Percentiles rank a stretch among this genome's conserved stretches.
phyloP scores from a whole-genome alignment of 257 asterid genomes.

The Fraxinus americana region DNA sequence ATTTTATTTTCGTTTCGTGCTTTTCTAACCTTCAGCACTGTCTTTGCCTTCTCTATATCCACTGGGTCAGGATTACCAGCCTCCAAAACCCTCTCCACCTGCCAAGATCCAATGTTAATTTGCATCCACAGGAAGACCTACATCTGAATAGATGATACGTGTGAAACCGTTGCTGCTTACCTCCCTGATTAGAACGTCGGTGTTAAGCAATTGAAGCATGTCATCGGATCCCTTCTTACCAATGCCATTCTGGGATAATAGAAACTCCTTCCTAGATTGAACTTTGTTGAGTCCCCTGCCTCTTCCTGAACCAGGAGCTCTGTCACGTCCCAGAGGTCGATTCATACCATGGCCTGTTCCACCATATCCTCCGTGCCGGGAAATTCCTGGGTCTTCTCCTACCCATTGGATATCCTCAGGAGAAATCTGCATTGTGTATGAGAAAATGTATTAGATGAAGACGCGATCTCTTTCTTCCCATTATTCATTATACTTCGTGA shows the following conservation, averaged over 20 bases:
- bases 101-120: slow-evolving; percentile 22
- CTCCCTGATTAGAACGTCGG: slow-evolving; percentile 67
- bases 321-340: slow-evolving; percentile 40
- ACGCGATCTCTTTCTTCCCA: neutral
- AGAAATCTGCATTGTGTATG: slow-evolving; percentile 45
- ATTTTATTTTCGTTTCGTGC: neutral
- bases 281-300: slow-evolving; percentile 54
- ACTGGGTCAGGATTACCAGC: slow-evolving; percentile 52
- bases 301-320: slow-evolving; percentile 51
- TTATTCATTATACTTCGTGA: neutral
- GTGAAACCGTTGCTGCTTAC: slow-evolving; percentile 25
- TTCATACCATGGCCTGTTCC: slow-evolving; percentile 45
- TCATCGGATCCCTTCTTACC: slow-evolving; percentile 48
- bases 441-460: slow-evolving; percentile 8
- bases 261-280: slow-evolving; percentile 48
- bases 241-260: slow-evolving; percentile 52
- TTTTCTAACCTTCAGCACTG: slow-evolving; percentile 52
- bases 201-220: slow-evolving; percentile 62
- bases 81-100: slow-evolving; percentile 72
- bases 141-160: neutral
- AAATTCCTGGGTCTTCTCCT: slow-evolving; percentile 52
- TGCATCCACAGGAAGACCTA: neutral
- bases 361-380: slow-evolving; percentile 43
- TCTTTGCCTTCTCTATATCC: slow-evolving; percentile 64
- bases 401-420: slow-evolving; percentile 62